phyloP scores from a whole-genome alignment of 768 basidiomycete genomes.

The Leccinellum luteum region DNA sequence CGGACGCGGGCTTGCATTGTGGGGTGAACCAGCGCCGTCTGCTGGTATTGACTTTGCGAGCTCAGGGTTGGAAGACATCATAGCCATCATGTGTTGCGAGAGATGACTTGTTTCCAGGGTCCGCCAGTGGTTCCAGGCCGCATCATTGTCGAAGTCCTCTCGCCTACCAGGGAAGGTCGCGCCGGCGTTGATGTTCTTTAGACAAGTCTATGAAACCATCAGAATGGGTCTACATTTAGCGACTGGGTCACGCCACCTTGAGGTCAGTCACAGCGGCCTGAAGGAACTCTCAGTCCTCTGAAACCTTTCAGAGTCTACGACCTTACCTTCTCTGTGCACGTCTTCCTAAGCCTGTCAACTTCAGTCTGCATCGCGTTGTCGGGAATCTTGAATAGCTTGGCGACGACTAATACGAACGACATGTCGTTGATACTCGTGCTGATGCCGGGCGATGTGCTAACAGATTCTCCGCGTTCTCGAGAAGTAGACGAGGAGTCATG shows the following conservation, averaged over 20 bases:
- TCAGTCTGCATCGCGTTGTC: conserved; percentile 68
- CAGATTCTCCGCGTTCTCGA: conserved; percentile 52
- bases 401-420: conserved; percentile 69
- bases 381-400: conserved; percentile 70
- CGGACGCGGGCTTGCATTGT: conserved; percentile 43
- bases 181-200: conserved; percentile 89
- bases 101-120: conserved; percentile 78
- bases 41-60: conserved; percentile 75
- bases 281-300: conserved; percentile 4
- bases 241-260: conserved; percentile 51
- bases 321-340: conserved; percentile 74
- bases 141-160: conserved; percentile 82
- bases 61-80: conserved; percentile 84
- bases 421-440: conserved; percentile 64
- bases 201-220: conserved; percentile 52
- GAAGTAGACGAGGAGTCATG: conserved; percentile 63
- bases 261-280: conserved; percentile 85
- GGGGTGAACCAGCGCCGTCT: conserved; percentile 33
- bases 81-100: conserved; percentile 83
- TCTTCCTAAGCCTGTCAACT: conserved; percentile 59
- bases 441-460: conserved; percentile 35
- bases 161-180: conserved; percentile 79
- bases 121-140: conserved; percentile 83
- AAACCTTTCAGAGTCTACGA: not conserved
- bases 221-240: not conserved